A percentile compares a stretch with the other conserved stretches of the same genome.
These are phyloP conservation scores for Mucuna pruriens DNA, from an alignment of 306 rosid species.

Conservation along the genomic window DNA sequence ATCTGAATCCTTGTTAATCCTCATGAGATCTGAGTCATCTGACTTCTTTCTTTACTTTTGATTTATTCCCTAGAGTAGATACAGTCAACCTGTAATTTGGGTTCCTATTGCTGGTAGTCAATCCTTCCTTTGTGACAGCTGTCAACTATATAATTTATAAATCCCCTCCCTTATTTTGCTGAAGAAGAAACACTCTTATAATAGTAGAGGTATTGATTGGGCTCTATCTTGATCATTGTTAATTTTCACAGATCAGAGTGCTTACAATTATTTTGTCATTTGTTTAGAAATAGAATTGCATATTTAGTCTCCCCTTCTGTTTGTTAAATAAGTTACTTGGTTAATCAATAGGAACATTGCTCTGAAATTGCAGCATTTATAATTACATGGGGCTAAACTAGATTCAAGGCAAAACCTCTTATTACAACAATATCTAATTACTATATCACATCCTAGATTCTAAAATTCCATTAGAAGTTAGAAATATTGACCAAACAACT, in stretches of 20 bases:
- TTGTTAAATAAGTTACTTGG: neutral
- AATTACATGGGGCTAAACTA: neutral
- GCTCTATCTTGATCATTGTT: neutral
- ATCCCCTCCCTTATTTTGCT: neutral
- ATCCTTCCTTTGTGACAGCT: neutral
- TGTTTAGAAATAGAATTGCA: neutral
- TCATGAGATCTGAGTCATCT: neutral
- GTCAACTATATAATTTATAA: neutral
- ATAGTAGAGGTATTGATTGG: neutral
- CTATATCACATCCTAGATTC: neutral
- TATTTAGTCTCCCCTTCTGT: neutral
- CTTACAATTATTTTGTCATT: neutral
- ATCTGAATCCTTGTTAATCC: neutral
- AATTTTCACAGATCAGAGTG: neutral
- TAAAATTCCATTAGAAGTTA: neutral
- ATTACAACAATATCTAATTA: neutral
- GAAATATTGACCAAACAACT: neutral
- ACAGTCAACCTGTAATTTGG: constrained; percentile 2
- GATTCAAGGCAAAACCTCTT: neutral
- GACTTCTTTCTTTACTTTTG: neutral
- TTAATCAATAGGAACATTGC: neutral
- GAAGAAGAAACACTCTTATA: constrained; percentile 1
- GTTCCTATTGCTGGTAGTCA: constrained; percentile 10
- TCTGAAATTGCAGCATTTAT: neutral
- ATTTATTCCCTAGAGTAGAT: constrained; percentile 13